phyloP scores from a whole-genome alignment of 2,329 filamentous ascomycete species.

The Neonectria hederae region DNA sequence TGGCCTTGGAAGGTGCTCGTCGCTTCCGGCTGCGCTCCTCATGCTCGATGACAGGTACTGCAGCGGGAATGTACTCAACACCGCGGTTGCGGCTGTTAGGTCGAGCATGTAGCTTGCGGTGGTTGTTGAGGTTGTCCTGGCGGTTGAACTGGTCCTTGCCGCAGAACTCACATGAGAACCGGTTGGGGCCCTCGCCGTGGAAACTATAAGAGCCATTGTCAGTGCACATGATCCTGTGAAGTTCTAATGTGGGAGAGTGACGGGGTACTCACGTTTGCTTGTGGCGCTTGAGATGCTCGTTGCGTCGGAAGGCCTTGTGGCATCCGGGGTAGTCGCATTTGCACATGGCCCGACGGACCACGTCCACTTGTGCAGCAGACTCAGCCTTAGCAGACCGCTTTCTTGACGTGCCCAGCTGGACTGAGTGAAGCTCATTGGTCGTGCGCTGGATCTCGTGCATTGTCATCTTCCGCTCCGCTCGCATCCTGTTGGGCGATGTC shows the following conservation, averaged over 20 bases:
- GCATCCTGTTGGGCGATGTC: constrained; percentile 46
- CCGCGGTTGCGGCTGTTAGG: constrained; percentile 52
- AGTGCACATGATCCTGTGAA: neutral
- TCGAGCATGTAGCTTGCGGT: constrained; percentile 53
- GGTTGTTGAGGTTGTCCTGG: constrained; percentile 54
- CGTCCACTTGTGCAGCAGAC: constrained; percentile 44
- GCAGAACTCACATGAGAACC: constrained; percentile 55
- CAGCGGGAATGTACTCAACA: constrained; percentile 52
- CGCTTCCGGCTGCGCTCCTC: constrained; percentile 53
- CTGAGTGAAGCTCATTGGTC: constrained; percentile 55
- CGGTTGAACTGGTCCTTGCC: constrained; percentile 54
- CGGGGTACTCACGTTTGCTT: constrained; percentile 57
- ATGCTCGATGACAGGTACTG: constrained; percentile 52
- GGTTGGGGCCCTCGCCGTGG: constrained; percentile 52
- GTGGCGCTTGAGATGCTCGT: constrained; percentile 66
- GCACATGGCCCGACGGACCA: constrained; percentile 53
- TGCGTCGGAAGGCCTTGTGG: constrained; percentile 59
- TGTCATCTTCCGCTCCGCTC: constrained; percentile 52
- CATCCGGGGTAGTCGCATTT: constrained; percentile 59
- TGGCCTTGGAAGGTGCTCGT: constrained; percentile 51
- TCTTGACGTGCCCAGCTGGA: constrained; percentile 49
- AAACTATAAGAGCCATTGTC: constrained; percentile 36
- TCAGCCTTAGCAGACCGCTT: constrained; percentile 45
- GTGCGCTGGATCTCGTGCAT: constrained; percentile 56
- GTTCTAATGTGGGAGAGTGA: neutral